Percentiles rank a stretch among this genome's conserved stretches.
These are phyloP conservation scores for Cutaneotrichosporon sp. DNA, from an alignment of 1,284 basidiomycete species.

Conservation along the genomic window DNA sequence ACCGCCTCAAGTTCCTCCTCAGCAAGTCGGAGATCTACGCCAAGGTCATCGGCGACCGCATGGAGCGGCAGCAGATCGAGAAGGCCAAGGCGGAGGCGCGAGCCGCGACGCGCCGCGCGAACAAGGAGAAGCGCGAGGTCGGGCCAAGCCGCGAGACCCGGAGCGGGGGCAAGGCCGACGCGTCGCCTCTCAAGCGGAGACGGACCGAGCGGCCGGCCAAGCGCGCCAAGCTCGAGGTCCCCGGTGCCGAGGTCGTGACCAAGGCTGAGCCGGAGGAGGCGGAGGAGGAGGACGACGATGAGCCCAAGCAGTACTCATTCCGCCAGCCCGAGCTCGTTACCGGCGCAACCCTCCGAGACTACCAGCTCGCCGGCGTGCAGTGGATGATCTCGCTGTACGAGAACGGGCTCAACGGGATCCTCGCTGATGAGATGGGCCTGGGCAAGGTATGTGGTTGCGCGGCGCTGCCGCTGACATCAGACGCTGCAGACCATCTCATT, in stretches of 20 bases:
- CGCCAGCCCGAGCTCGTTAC: slow-evolving; percentile 78
- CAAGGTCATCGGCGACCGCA: slow-evolving; percentile 53
- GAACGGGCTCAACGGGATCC: slow-evolving; percentile 91
- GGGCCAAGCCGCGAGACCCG: slow-evolving; percentile 20
- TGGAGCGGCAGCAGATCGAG: slow-evolving; percentile 53
- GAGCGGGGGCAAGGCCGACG: slow-evolving; percentile 25
- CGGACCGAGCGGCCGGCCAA: slow-evolving; percentile 10
- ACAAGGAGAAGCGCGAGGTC: slow-evolving; percentile 45
- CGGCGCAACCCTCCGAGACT: slow-evolving; percentile 80
- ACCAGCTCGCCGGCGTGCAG: slow-evolving; percentile 91
- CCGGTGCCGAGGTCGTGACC: too few species aligned
- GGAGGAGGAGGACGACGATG: slow-evolving; percentile 20
- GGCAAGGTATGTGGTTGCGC: slow-evolving; percentile 63
- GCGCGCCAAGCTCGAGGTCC: slow-evolving; percentile 10
- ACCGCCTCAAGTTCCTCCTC: slow-evolving; percentile 43
- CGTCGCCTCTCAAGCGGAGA: slow-evolving; percentile 9
- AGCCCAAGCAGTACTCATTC: slow-evolving; percentile 46
- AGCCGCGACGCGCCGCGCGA: slow-evolving; percentile 44
- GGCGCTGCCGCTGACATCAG: slow-evolving; percentile 54
- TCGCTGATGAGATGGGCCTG: slow-evolving; percentile 83
- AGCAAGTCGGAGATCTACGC: slow-evolving; percentile 55
- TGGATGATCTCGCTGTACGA: slow-evolving; percentile 95
- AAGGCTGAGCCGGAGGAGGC: slow-evolving; percentile 24
- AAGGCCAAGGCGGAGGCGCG: slow-evolving; percentile 45
- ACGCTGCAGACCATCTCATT: slow-evolving; percentile 93